These are phyloP conservation scores for Boletus sp. DNA, from an alignment of 768 basidiomycete species.

Conservation along the genomic window DNA sequence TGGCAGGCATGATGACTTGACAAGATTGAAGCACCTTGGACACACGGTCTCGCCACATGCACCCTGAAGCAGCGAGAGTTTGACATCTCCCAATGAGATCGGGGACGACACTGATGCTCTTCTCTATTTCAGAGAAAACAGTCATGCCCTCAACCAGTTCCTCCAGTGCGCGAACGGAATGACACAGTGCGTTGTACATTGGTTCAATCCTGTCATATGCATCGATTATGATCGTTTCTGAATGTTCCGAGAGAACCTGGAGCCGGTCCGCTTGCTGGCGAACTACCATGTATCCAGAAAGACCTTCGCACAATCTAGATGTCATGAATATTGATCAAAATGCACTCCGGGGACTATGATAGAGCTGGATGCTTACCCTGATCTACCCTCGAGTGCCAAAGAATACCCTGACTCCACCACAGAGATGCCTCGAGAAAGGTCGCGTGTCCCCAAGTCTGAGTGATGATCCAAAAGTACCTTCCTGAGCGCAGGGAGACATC, in stretches of 20 bases:
- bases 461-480: constrained; percentile 67
- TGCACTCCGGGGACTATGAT: not conserved
- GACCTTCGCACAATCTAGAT: constrained; percentile 18
- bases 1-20: constrained; percentile 24
- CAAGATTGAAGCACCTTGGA: constrained; percentile 16
- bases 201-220: constrained; percentile 11
- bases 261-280: constrained; percentile 19
- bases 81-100: constrained; percentile 31
- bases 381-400: constrained; percentile 59
- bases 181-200: constrained; percentile 18
- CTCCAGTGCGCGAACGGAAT: constrained; percentile 32
- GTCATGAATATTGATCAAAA: not conserved
- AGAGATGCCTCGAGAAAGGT: constrained; percentile 75
- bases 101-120: constrained; percentile 13
- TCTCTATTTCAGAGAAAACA: constrained; percentile 35
- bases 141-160: constrained; percentile 38
- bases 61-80: constrained; percentile 23
- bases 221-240: constrained; percentile 22
- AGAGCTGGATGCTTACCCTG: constrained; percentile 50
- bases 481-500: constrained; percentile 65
- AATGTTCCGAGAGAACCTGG: constrained; percentile 17
- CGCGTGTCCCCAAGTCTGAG: constrained; percentile 79
- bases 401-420: constrained; percentile 79
- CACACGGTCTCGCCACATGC: constrained; percentile 30
- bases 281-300: constrained; percentile 17